Base-by-base conservation (phyloP, 2,329 filamentous ascomycete genomes). In the Teratosphaeria zuluensis region DNA sequence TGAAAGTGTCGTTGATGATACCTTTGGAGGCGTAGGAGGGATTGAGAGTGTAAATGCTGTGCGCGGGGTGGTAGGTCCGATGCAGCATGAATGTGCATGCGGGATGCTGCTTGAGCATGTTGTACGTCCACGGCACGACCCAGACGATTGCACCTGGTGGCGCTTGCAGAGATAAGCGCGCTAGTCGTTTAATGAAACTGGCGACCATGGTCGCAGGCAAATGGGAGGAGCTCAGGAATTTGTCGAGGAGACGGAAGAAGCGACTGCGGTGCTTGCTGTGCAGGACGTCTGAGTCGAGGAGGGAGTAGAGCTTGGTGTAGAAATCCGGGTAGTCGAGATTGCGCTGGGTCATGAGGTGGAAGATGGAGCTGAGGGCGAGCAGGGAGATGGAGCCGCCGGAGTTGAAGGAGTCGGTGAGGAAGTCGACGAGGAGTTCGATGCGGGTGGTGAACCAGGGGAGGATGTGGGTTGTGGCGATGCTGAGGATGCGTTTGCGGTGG, bases 1-100 rank as follows among this genome's bases (percentile, higher is more conserved):
- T 72, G 70, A 96, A 99, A 0, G 89, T 87, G 68, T 99, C 95
- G 53, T 81, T 75, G 76, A 24, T 16, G 21, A 84, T 81, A 52
- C 83, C 84, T 35, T 80, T 72, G 32, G 81, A 80, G 65, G 88
- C 82, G 24, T 64, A 67, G 3, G 57, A 53, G 1, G 57, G 53
- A 30, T 65, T 62, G 14, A 65, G 51, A 0, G 58, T 46, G 55
- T 69, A 72, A 42, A 72, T 69, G 14, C 59, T 56, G 57, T 71
- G 69, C 21, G 65, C 65, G 9, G 70, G 69, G 56, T 72, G 69
- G 51, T 65, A 66, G 5, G 68, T 84, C 57, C 94, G 85, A 73
- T 99, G 95, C 65, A 99, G 84, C 91, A 99, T 95, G 69, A 96
- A 97, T 0, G 92, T 95, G 70, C 90, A 95, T 1, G 86, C 85